Evolutionary conservation across 805 yeast genomes (phyloP).

Genomic region (Cyberlindnera veronae): DNA sequence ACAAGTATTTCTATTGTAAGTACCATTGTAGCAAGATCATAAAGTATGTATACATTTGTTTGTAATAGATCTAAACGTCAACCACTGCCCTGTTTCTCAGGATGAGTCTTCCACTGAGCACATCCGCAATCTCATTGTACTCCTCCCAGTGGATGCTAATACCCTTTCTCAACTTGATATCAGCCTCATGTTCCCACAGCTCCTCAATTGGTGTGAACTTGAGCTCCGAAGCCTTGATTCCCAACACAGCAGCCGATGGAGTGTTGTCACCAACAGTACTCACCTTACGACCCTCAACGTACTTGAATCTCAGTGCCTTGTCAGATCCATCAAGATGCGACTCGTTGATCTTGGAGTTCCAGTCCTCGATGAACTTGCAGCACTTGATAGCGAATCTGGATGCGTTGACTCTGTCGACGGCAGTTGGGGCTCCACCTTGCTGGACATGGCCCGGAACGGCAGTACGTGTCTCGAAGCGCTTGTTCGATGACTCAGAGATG

Average conservation of each 20-base stretch:
- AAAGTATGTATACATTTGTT: background rate
- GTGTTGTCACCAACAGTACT: slow-evolving; percentile 40
- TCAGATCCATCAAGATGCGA: slow-evolving; percentile 32
- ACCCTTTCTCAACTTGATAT: slow-evolving; percentile 63
- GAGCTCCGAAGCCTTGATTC: slow-evolving; percentile 65
- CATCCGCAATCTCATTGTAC: slow-evolving; percentile 56
- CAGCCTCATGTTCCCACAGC: slow-evolving; percentile 59
- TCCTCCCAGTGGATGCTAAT: slow-evolving; percentile 64
- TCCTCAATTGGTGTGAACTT: slow-evolving; percentile 52
- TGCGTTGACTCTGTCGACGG: slow-evolving; percentile 75
- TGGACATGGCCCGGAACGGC: slow-evolving; percentile 87
- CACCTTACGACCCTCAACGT: slow-evolving; percentile 45
- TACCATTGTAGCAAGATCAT: too few relatives aligned
- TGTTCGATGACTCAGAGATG: slow-evolving; percentile 54
- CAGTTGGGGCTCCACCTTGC: slow-evolving; percentile 76
- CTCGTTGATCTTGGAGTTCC: slow-evolving; percentile 36
- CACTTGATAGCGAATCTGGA: slow-evolving; percentile 68
- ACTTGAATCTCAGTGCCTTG: slow-evolving; percentile 50
- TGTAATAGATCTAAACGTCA: slow-evolving; percentile 1
- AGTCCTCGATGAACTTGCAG: slow-evolving; percentile 62
- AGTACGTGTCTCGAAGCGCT: slow-evolving; percentile 70
- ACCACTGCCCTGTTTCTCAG: slow-evolving; percentile 37
- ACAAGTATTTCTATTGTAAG: too few relatives aligned
- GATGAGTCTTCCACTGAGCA: slow-evolving; percentile 66
- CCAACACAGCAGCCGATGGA: slow-evolving; percentile 52